Evolutionary conservation across 139 green algal species (phyloP), one percentile per base, ranked within the genome.

Genomic region (Volvox reticuliferus): DNA sequence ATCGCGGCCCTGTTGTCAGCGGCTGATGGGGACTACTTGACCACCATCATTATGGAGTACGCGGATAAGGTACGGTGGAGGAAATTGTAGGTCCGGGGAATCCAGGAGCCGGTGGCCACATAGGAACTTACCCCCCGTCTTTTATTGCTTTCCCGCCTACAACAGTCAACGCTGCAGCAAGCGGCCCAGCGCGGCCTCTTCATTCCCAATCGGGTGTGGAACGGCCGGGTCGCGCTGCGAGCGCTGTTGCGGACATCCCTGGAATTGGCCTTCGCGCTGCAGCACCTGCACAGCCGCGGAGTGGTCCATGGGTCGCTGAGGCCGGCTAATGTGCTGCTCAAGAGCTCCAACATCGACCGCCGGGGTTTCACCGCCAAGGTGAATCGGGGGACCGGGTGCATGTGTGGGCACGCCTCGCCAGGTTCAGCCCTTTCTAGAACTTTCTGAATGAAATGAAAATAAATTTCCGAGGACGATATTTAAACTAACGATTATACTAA

Each of bases 311-410:
- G 83, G 63, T 32, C 67, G 33, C 83, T 88, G 24, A 33, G 83
- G 12, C 83, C 83, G 0, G 36, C 35, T 37, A 88, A 88, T 35
- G 83, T 88, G 83, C 67, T 88, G 67, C 83, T 88, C 13, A 88
- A 88, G 83, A 88, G 83, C 83, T 67, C 83, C 67, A 88, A 69
- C 83, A 36, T 88, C 18, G 83, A 88, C 67, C 67, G 83, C 21
- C 22, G 83, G 0, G 83, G 83, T 17, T 88, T 88, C 83, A 88
- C 83, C 0, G 83, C 24, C 36, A 88, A 88, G 83, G 83, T 88
- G 21, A 3, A 55, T 32, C 13, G 1, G 79, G 21, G 37, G 19
- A 28, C 30, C 16, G 36, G 21, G 65, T 16, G 12, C 65, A 28
- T 55, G 44, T 55, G 44, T 9, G 44, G 44, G 44, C n/a, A n/a